These are phyloP conservation scores for Fusarium gaditjirri DNA, from an alignment of 2,329 filamentous ascomycete genomes.

Conservation along the genomic window DNA sequence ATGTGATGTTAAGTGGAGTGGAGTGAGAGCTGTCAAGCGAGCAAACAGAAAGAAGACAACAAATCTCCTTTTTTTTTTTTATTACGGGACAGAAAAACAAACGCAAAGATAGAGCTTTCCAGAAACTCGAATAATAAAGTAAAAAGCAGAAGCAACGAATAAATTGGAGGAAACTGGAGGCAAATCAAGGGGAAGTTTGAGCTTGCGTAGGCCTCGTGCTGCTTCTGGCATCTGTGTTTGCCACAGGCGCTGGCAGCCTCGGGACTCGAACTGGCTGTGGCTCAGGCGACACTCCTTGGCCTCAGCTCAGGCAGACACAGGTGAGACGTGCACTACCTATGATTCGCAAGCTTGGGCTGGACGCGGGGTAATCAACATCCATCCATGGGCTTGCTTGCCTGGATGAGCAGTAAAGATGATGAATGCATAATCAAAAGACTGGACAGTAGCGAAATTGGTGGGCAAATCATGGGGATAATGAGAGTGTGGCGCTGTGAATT, in stretches of 20 bases:
- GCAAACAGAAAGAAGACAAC: conserved; percentile 10
- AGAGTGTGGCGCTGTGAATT: not conserved
- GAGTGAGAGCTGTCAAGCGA: conserved; percentile 17
- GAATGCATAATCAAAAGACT: not conserved
- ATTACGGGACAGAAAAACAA: not conserved
- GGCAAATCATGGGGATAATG: not conserved
- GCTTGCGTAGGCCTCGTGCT: conserved; percentile 38
- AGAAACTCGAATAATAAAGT: conserved; percentile 3
- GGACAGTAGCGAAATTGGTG: not conserved
- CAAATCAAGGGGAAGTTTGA: conserved; percentile 33
- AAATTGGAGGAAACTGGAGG: conserved; percentile 16
- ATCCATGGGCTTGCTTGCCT: conserved; percentile 11
- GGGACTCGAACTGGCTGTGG: conserved; percentile 21
- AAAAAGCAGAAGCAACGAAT: not conserved
- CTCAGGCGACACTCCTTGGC: conserved; percentile 36
- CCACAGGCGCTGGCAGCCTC: conserved; percentile 28
- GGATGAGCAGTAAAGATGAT: not conserved
- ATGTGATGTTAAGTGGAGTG: conserved; percentile 7
- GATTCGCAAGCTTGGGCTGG: conserved; percentile 39
- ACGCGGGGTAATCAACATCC: conserved; percentile 38
- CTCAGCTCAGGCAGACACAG: conserved; percentile 26
- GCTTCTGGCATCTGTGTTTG: conserved; percentile 19
- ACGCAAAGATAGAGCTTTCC: conserved; percentile 5
- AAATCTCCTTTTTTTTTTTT: not conserved
- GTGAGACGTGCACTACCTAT: conserved; percentile 26